These are phyloP conservation scores for Diversispora epigaea DNA, from an alignment of 192 early-diverging fungal genomes.

Conservation along the genomic window DNA sequence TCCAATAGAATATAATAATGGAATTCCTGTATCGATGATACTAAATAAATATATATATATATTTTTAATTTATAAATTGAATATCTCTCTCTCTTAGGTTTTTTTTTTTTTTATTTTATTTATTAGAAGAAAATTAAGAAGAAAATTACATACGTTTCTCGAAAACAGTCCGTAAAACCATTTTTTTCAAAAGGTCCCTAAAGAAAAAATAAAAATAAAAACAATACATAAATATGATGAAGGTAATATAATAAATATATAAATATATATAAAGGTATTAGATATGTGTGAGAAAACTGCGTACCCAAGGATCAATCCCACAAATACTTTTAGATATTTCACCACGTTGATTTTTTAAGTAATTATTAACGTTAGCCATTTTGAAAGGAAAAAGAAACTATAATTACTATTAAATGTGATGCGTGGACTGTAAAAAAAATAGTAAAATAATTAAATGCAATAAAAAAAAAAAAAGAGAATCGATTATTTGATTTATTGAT, in stretches of 20 bases:
- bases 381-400: no score
- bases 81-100: no score
- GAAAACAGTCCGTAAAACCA: slow-evolving; percentile 8
- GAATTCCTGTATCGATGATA: slow-evolving; percentile 2
- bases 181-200: slow-evolving; percentile 4
- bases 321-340: neutral
- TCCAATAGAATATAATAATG: neutral
- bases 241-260: neutral
- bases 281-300: neutral
- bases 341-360: no score
- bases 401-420: no score
- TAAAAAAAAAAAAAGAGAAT: no score
- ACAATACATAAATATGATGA: neutral
- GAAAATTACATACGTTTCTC: slow-evolving; percentile 1
- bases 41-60: neutral
- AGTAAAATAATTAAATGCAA: no score
- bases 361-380: no score
- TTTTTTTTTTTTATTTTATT: no score
- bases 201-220: neutral
- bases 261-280: no score
- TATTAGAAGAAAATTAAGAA: no score
- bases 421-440: no score
- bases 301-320: neutral
- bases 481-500: no score
- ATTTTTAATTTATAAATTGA: neutral